phyloP scores from a whole-genome alignment of 1,284 basidiomycete genomes.

The Ustanciosporium gigantosporum region DNA sequence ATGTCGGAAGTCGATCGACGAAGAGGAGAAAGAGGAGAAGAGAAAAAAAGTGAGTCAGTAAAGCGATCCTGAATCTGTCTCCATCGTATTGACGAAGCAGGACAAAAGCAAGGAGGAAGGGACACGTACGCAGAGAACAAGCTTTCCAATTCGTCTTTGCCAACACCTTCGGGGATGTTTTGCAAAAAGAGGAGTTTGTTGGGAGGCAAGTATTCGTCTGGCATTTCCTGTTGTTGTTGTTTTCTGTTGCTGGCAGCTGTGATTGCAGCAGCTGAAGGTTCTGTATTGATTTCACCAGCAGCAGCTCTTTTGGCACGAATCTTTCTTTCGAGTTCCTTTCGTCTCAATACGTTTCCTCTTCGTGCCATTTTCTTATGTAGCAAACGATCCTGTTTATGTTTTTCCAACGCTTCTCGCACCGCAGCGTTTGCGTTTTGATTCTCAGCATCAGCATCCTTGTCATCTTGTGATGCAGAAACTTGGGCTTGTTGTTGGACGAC shows the following conservation, averaged over 20 bases:
- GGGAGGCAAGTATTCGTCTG: slow-evolving; percentile 97
- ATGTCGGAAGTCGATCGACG: no score
- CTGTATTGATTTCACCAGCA: slow-evolving; percentile 32
- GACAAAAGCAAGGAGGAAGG: neutral
- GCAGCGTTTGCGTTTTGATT: no score
- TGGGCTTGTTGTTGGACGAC: slow-evolving; percentile 71
- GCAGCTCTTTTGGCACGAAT: slow-evolving; percentile 34
- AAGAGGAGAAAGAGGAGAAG: neutral
- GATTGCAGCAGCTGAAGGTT: slow-evolving; percentile 5
- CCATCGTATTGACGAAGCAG: no score
- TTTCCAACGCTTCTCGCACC: slow-evolving; percentile 29
- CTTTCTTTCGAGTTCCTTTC: slow-evolving; percentile 42
- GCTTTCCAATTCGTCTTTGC: slow-evolving; percentile 45
- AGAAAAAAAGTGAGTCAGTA: neutral
- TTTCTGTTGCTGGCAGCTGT: slow-evolving; percentile 15
- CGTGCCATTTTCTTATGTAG: slow-evolving; percentile 45
- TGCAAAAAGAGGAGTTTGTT: slow-evolving; percentile 99
- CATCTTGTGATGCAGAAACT: neutral
- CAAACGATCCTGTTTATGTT: slow-evolving; percentile 67
- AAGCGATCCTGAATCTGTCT: neutral
- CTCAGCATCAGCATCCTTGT: slow-evolving; percentile 16
- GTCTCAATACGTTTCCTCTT: slow-evolving; percentile 34
- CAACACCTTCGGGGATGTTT: slow-evolving; percentile 53
- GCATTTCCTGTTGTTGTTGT: slow-evolving; percentile 67
- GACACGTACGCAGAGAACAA: slow-evolving; percentile 48